Evolutionary conservation across 2,329 filamentous ascomycete species (phyloP).

Genomic region (Parascedosporium putredinis): DNA sequence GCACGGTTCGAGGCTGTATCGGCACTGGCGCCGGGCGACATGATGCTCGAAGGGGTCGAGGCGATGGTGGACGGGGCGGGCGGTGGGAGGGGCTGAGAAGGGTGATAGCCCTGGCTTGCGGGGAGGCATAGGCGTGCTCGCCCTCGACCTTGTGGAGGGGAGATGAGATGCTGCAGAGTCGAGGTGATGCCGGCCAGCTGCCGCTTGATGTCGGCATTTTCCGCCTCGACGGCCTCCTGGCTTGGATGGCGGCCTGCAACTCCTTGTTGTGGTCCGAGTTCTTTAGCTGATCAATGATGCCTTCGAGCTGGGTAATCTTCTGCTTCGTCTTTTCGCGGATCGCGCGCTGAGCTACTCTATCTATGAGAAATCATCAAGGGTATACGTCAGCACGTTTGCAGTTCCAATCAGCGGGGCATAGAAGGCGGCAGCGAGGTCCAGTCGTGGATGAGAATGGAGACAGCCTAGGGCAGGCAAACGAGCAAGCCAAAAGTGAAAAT

Average conservation of each 20-base stretch:
- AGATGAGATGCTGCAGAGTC: not conserved
- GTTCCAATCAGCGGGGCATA: too few species aligned
- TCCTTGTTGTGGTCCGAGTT: conserved; percentile 59
- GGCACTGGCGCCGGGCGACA: not conserved
- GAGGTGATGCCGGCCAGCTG: not conserved
- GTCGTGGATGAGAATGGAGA: not conserved
- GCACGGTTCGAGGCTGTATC: too few species aligned
- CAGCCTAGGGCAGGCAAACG: not conserved
- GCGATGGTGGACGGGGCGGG: not conserved
- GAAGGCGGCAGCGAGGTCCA: too few species aligned
- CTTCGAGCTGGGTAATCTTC: conserved; percentile 31
- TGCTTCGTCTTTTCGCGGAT: conserved; percentile 59
- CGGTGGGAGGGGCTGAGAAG: not conserved
- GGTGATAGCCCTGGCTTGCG: not conserved
- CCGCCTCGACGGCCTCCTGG: conserved; percentile 66
- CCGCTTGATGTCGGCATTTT: conserved; percentile 65
- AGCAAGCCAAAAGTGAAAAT: not conserved
- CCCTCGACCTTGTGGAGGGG: not conserved
- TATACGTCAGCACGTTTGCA: not conserved
- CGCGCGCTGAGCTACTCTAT: conserved; percentile 72
- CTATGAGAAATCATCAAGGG: conserved; percentile 9
- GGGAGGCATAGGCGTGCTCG: conserved; percentile 3
- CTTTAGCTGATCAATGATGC: conserved; percentile 63
- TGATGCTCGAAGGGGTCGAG: not conserved
- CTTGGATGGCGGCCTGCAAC: conserved; percentile 61